Evolutionary conservation across 768 basidiomycete species (phyloP), one percentile per base, ranked within the genome.

Genomic region (Lepiota venenata): DNA sequence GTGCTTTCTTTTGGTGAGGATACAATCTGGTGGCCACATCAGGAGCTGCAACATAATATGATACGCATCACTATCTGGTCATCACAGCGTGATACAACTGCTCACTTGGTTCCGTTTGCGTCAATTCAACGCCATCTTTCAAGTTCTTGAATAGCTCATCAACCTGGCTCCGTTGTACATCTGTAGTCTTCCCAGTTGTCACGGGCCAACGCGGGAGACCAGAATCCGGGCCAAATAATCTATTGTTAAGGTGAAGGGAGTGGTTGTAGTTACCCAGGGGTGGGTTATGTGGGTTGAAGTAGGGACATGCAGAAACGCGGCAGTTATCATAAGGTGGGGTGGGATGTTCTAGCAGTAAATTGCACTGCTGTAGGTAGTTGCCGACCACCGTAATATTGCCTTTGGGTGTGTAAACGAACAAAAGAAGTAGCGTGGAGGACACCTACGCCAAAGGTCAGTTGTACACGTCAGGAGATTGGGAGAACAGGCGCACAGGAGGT

Each of bases 1-100:
- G 77, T 20, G 96, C 97, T 69, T 96, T 96, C 73, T 94, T 96
- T 73, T 99, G 97, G 76, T 99, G 97, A 16, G 96, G 93, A 71
- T 98, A 99, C 7, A 99, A 75, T 44, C 73, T 78, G 18, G 97
- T 97, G 36, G 87, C 88, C 50, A 99, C 83, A 62, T 88, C 84
- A 50, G 76, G 63, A 47, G 72, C 88, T 89, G 32, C 37, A 39
- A 50, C 52, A 56, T 16, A 43, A 50, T 45, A 25, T 55, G 52
- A 63, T 58, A 58, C 22, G 29, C 47, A 47, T 12, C 37, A 45
- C 41, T 39, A 47, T 18, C 29, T 36, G 7, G 2, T 20, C 22
- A 46, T 36, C 46, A 44, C 21, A 47, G 46, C 32, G 25, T 58
- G 50, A 56, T 59, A 47, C 59, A 60, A 45, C 27, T 38, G 37